Evolutionary conservation across 495 filamentous ascomycete species (phyloP), one percentile per base, ranked within the genome.

Genomic region (Tuber borchii): DNA sequence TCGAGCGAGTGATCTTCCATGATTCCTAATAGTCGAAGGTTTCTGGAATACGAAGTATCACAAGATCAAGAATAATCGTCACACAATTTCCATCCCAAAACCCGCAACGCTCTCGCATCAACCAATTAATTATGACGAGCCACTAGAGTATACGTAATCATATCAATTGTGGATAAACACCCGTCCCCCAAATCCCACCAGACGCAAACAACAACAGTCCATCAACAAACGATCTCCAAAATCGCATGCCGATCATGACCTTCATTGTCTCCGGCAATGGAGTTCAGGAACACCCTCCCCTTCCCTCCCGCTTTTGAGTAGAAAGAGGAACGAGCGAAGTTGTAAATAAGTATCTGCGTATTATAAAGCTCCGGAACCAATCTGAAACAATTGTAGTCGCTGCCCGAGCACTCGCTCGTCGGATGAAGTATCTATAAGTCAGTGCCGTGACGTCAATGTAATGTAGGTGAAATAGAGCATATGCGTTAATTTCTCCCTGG

Each of bases 401-500:
- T 9, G 7, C n/a, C n/a, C n/a, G n/a, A n/a, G n/a, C n/a, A n/a
- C n/a, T n/a, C n/a, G n/a, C n/a, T n/a, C n/a, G n/a, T n/a, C n/a
- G n/a, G n/a, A n/a, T n/a, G n/a, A n/a, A n/a, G n/a, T n/a, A 31
- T 4, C n/a, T 65, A 31, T 65, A 65, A 31, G 10, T 65, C 14
- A 65, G 56, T 26, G 1, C 26, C 16, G 10, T 17, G 14, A 31
- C 6, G 56, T 26, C 9, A 56, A 26, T 56, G 9, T n/a, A 12
- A 7, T 26, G n/a, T 26, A 2, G 22, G 48, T 56, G 12, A 26
- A 26, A 56, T 56, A 56, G 12, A 56, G 48, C 9, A 7, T 14
- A 56, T 10, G 8, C 46, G n/a, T 48, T 6, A 48, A 48, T 26
- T 26, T 26, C 48, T 26, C 22, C 48, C 48, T 17, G 95, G 87